Base-by-base conservation (phyloP, 2,329 filamentous ascomycete genomes). In the Leptodontidium sp. region DNA sequence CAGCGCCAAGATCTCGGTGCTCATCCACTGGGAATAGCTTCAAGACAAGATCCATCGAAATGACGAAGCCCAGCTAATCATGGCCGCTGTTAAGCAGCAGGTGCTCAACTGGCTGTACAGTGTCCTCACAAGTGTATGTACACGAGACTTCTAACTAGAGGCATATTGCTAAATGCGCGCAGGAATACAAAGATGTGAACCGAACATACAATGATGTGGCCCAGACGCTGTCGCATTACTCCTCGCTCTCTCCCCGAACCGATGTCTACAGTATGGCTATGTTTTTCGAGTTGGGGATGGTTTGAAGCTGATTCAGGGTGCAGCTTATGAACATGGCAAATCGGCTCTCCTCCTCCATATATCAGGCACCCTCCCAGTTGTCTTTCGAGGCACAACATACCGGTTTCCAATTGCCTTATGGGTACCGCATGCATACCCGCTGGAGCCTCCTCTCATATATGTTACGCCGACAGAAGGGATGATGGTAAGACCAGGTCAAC, bases 91-190 rank as follows among this genome's bases (percentile, higher is more conserved):
- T 78, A 91, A 93, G 76, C 94, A 97, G 81, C 92, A 94, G 82
- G 91, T 97, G 70, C 86, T 98, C 77, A 94, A 94, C 82, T 98
- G 95, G 95, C 89, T 98, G 6, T 97, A 97, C 82, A 96, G 93
- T 81, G 91, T 97, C 66, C 83, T 98, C 68, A 93, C 91, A 52
- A 93, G 90, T 76, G 92, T 93, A 82, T 61, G 84, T 68, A 32
- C 70, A 1, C 3, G 2, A 8, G 17, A 21, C 14, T 26, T 17
- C 32, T n/a, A 29, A 35, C 9, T 49, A 55, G 12, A 17, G n/a
- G 7, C n/a, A 17, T 5, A 64, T 26, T 66, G 40, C 73, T 72
- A 68, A 75, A n/a, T 55, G 35, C 15, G 12, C 38, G 29, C 80
- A 98, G 93, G 93, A 97, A 87, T 98, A 99, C 79, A 90, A 90